These are phyloP conservation scores for Alternaria tenuissima DNA, from an alignment of 2,329 filamentous ascomycete species.

Conservation along the genomic window DNA sequence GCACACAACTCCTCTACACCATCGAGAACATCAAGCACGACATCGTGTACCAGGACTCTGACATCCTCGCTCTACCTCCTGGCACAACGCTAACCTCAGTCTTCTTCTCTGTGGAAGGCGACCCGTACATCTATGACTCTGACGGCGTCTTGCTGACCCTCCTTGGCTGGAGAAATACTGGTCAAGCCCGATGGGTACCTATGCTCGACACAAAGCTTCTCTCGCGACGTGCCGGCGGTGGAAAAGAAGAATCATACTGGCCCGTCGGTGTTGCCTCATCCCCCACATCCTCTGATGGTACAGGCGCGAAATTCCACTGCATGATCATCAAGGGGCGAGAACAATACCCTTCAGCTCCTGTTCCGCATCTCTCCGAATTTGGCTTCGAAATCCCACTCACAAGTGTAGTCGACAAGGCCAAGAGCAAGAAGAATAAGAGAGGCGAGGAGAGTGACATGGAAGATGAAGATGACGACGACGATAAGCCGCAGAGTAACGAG, in stretches of 20 bases:
- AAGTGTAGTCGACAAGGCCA: slow-evolving; percentile 55
- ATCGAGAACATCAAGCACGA: slow-evolving; percentile 95
- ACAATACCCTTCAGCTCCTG: slow-evolving; percentile 82
- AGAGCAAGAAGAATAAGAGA: slow-evolving; percentile 35
- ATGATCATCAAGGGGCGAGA: slow-evolving; percentile 98
- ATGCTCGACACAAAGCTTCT: slow-evolving; percentile 88
- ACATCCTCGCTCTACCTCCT: slow-evolving; percentile 83
- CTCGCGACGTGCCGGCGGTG: slow-evolving; percentile 80
- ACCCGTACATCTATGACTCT: slow-evolving; percentile 95
- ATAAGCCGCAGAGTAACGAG: slow-evolving; percentile 22
- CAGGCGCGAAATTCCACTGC: slow-evolving; percentile 92
- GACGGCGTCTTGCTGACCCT: slow-evolving; percentile 87
- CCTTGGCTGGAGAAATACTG: slow-evolving; percentile 86
- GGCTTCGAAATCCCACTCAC: slow-evolving; percentile 86
- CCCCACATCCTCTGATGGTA: slow-evolving; percentile 66
- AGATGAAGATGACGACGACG: slow-evolving; percentile 47
- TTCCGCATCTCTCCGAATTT: slow-evolving; percentile 91
- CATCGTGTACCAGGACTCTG: slow-evolving; percentile 93
- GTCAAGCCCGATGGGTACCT: slow-evolving; percentile 89
- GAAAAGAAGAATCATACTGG: slow-evolving; percentile 91
- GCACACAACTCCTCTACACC: slow-evolving; percentile 81
- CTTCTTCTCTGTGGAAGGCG: slow-evolving; percentile 93
- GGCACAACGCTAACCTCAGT: slow-evolving; percentile 78
- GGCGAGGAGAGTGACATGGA: slow-evolving; percentile 40
- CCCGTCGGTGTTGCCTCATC: slow-evolving; percentile 90